phyloP scores from a whole-genome alignment of 306 rosid genomes.

The Ormosia emarginata region DNA sequence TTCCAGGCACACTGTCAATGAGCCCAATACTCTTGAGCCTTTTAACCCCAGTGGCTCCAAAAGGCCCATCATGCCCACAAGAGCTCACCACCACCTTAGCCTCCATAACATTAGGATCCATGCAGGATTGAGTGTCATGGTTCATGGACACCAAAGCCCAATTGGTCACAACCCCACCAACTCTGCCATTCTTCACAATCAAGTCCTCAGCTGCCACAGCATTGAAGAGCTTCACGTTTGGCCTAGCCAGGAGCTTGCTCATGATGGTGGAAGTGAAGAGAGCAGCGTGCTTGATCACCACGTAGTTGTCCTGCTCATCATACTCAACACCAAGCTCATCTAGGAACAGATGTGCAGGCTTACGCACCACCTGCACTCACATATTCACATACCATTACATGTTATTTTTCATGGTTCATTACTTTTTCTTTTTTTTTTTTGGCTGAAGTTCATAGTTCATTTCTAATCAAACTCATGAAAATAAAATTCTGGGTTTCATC shows the following conservation, averaged over 20 bases:
- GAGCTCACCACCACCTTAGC: slow-evolving; percentile 88
- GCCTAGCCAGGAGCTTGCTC: slow-evolving; percentile 77
- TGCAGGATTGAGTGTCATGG: slow-evolving; percentile 88
- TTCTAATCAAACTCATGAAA: background rate
- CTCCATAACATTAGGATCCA: slow-evolving; percentile 98
- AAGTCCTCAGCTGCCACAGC: slow-evolving; percentile 85
- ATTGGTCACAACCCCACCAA: slow-evolving; percentile 82
- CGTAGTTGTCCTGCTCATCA: slow-evolving; percentile 79
- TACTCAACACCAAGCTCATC: slow-evolving; percentile 69
- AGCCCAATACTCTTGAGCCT: slow-evolving; percentile 72
- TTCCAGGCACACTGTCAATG: slow-evolving; percentile 68
- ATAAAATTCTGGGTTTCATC: background rate
- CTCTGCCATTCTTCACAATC: slow-evolving; percentile 67
- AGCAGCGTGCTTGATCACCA: slow-evolving; percentile 85
- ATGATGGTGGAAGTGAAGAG: slow-evolving; percentile 91
- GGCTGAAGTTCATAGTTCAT: background rate
- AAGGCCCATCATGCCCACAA: slow-evolving; percentile 91
- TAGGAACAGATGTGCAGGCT: slow-evolving; percentile 74
- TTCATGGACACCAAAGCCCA: slow-evolving; percentile 94
- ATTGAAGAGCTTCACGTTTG: slow-evolving; percentile 89
- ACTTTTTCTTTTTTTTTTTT: too few species aligned
- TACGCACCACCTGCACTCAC: slow-evolving; percentile 48
- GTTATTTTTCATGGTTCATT: background rate
- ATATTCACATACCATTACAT: background rate
- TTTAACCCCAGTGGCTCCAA: slow-evolving; percentile 93